Evolutionary conservation across 495 filamentous ascomycete species (phyloP).

Genomic region (Entonaema liquescens): DNA sequence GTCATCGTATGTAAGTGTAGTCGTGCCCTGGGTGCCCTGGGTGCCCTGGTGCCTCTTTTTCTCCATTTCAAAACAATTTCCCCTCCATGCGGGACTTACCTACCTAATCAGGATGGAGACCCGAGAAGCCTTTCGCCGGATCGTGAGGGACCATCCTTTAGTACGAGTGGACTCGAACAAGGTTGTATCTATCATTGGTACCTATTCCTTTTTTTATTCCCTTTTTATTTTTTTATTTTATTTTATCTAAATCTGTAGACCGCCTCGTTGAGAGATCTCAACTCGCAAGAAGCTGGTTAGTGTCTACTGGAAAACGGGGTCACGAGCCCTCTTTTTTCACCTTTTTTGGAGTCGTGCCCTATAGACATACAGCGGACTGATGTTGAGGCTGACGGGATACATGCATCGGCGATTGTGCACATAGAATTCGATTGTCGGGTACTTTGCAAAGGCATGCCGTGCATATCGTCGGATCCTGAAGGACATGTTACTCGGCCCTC

Average conservation of each 20-base stretch:
- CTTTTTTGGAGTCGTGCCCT: constrained; percentile 1
- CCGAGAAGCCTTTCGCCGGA: constrained; percentile 22
- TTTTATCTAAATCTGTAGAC: constrained; percentile 17
- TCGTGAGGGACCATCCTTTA: constrained; percentile 20
- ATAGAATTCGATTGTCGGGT: constrained; percentile 45
- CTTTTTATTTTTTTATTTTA: too few species aligned
- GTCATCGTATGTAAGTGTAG: constrained; percentile 14
- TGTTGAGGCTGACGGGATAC: constrained; percentile 18
- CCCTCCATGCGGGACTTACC: not conserved
- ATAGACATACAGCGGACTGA: too few species aligned
- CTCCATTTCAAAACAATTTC: not conserved
- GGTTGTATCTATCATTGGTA: constrained; percentile 14
- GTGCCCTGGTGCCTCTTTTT: not conserved
- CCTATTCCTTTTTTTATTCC: too few species aligned
- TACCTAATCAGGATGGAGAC: constrained; percentile 33
- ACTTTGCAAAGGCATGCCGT: constrained; percentile 24
- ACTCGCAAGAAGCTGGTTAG: not conserved
- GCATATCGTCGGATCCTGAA: constrained; percentile 22
- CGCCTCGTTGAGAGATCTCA: constrained; percentile 17
- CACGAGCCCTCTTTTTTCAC: constrained; percentile 26
- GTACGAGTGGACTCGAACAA: not conserved
- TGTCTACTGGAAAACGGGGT: constrained; percentile 7
- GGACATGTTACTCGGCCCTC: not conserved
- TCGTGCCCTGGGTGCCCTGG: too few species aligned
- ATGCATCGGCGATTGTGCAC: constrained; percentile 42